phyloP scores from a whole-genome alignment of 495 filamentous ascomycete genomes.

The Aspergillus coremiiformis region DNA sequence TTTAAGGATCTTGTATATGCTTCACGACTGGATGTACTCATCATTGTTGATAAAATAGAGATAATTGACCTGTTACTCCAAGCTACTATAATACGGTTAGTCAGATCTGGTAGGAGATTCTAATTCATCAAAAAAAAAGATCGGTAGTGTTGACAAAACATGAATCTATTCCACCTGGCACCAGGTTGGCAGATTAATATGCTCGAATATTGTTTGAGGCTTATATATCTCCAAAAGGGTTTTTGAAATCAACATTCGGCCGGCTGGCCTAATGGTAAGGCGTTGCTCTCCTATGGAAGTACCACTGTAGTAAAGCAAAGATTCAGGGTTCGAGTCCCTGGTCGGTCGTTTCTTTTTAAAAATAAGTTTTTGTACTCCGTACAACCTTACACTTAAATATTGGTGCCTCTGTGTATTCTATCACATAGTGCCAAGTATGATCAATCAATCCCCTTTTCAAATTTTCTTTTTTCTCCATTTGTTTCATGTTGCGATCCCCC shows the following conservation, averaged over 20 bases:
- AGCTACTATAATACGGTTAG: background rate
- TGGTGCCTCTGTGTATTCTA: too few species aligned
- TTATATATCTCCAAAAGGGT: background rate
- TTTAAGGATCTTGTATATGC: background rate
- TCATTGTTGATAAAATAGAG: background rate
- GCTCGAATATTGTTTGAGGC: too few species aligned
- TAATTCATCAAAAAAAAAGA: background rate
- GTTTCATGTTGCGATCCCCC: too few species aligned
- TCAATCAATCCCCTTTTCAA: too few species aligned
- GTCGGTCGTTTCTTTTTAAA: slow-evolving; percentile 1
- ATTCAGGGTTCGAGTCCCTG: slow-evolving; percentile 6
- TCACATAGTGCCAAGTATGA: background rate
- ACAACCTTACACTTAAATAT: too few species aligned
- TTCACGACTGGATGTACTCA: background rate
- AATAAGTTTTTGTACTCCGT: too few species aligned
- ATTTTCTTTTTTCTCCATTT: background rate
- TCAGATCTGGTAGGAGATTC: background rate
- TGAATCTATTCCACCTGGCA: background rate
- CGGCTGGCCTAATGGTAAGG: slow-evolving; percentile 10
- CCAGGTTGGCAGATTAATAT: too few species aligned
- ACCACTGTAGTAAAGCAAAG: background rate
- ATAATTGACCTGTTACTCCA: background rate
- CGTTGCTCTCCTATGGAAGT: slow-evolving; percentile 3
- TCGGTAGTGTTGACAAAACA: background rate
- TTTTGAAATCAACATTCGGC: background rate